Base-by-base conservation (phyloP, 306 rosid species). In the Begonia peltatifolia region DNA sequence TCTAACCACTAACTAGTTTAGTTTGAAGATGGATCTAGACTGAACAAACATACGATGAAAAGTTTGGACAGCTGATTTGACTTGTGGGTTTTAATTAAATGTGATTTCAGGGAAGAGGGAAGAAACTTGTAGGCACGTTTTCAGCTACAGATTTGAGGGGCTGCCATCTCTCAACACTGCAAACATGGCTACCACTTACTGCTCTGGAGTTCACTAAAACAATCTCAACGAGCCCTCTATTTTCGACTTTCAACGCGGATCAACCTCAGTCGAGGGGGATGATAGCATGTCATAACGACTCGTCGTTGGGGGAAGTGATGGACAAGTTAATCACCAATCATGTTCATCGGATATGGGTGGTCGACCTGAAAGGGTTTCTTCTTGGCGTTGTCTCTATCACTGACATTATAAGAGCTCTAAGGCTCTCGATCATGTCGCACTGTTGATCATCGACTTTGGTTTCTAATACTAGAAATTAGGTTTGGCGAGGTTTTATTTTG, bases 311-410 rank as follows among this genome's bases (percentile, higher is more conserved):
- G 0, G 76, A 78, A 60, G 86, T 80, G 5, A 69, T 83, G 6
- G 76, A 78, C 9, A 80, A 80, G 79, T 84, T 74, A 2, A 73
- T 90, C 10, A 50, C 70, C 0, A 73, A 66, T 36, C 87, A 79
- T 22, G 99, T 90, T 25, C 99, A 90, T 56, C 62, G 95, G 16
- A 46, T 86, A 36, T 86, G 99, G 99, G 92, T 78, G 22, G 93
- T 81, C 55, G 92, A 86, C 59, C 65, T 57, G 9, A 71, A 78
- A 12, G 86, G 87, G 54, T 74, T 80, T 63, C 99, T 90, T 10
- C 11, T 56, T 3, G 95, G 99, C 5, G 67, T 90, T 14, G 74
- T 86, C 62, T 78, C 92, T 2, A 80, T 83, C 55, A 74, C 94
- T 0, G 95, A 90, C 62, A 59, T 90, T 2, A 65, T 83, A 30